A percentile compares a stretch with the other conserved stretches of the same genome.
Conservation (phyloP, 2,329 filamentous ascomycete genomes). For the Coniochaeta sp. region DNA sequence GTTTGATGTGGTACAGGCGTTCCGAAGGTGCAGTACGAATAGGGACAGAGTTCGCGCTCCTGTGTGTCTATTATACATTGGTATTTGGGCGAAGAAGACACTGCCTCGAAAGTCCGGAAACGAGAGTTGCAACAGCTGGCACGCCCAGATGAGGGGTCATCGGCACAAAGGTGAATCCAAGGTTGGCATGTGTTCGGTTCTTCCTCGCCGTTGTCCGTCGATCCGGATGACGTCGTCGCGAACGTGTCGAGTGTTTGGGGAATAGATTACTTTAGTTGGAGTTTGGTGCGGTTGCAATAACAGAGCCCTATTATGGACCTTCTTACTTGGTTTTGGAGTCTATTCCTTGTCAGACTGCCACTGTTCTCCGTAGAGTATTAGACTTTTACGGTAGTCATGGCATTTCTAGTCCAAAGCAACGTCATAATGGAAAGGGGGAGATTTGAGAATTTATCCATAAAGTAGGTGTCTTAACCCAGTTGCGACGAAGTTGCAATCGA, state of each 20-base stretch:
- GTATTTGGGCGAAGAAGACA: background rate
- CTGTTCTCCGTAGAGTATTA: background rate
- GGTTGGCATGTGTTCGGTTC: background rate
- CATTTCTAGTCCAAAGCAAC: background rate
- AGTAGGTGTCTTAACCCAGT: too few species aligned
- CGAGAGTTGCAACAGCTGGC: background rate
- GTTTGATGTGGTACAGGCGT: too few species aligned
- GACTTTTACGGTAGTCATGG: too few species aligned
- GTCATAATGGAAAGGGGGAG: background rate
- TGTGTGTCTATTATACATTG: too few species aligned
- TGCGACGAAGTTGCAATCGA: background rate
- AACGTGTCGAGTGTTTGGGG: background rate
- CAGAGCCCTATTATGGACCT: background rate
- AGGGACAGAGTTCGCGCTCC: too few species aligned
- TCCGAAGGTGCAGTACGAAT: too few species aligned
- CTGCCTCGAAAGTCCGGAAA: background rate
- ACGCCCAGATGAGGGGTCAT: background rate
- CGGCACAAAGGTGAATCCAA: background rate
- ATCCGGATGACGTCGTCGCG: background rate
- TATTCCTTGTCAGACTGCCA: background rate
- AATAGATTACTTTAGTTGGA: too few species aligned
- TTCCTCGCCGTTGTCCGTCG: background rate
- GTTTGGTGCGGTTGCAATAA: background rate
- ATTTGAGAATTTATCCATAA: background rate
- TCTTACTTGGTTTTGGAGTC: background rate